These are phyloP conservation scores for Fusarium denticulatum DNA, from an alignment of 2,329 filamentous ascomycete species.

Conservation along the genomic window DNA sequence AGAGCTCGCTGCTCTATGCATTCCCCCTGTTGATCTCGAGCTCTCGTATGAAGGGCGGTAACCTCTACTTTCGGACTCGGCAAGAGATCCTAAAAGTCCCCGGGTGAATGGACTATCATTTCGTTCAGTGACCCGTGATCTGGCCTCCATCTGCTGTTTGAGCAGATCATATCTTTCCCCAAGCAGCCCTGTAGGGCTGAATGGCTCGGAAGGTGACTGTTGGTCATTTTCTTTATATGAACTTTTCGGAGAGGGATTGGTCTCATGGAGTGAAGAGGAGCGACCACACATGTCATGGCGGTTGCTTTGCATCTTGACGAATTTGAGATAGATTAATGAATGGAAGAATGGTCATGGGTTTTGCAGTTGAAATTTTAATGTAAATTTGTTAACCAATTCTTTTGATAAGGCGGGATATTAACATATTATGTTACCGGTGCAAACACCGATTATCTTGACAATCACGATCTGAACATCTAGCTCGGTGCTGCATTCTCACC, in stretches of 20 bases:
- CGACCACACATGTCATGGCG: accelerated
- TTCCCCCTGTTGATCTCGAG: accelerated
- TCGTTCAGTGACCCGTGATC: accelerated
- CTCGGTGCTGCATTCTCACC: neutral
- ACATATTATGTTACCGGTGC: accelerated
- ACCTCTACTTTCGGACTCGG: accelerated
- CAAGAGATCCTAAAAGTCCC: neutral
- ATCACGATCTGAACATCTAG: neutral
- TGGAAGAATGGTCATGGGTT: neutral
- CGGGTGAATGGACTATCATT: neutral
- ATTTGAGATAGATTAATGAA: accelerated
- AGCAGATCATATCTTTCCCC: conserved; percentile 3
- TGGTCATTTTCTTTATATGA: accelerated
- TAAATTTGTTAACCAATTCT: accelerated
- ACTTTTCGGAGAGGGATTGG: neutral
- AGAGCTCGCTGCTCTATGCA: neutral
- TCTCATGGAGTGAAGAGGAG: neutral
- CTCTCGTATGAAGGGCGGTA: neutral
- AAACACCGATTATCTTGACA: accelerated
- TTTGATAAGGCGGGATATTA: accelerated
- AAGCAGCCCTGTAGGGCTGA: neutral
- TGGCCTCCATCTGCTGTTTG: neutral
- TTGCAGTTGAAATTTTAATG: accelerated
- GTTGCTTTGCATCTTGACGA: neutral
- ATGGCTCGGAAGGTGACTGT: neutral